A percentile compares a stretch with the other conserved stretches of the same genome.
Evolutionary conservation across 495 filamentous ascomycete genomes (phyloP).

Genomic region (Penicillium egyptiacum): DNA sequence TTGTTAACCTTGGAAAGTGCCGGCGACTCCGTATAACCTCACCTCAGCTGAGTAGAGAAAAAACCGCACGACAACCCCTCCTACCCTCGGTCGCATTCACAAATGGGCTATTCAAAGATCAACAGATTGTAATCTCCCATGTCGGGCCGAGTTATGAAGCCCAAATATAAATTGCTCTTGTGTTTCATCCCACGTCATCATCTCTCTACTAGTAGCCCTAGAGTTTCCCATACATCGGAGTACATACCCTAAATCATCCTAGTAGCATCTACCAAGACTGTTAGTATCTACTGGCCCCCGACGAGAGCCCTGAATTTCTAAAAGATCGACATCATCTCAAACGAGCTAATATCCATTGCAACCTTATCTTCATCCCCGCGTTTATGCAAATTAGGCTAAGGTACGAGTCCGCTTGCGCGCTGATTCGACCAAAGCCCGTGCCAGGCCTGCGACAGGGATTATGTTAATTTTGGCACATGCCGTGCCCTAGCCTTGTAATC

Average conservation of each 20-base stretch:
- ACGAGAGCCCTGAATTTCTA: background rate
- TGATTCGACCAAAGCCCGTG: background rate
- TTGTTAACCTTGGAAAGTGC: no score
- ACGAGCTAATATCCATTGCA: background rate
- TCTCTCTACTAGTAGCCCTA: background rate
- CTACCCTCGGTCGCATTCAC: background rate
- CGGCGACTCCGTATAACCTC: background rate
- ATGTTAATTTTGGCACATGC: background rate
- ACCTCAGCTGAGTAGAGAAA: background rate
- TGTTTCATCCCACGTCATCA: background rate
- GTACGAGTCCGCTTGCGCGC: background rate
- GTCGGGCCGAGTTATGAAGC: background rate
- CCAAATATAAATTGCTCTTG: background rate
- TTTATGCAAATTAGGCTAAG: background rate
- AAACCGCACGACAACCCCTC: background rate
- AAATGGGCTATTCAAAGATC: background rate
- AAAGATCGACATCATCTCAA: conserved; percentile 1
- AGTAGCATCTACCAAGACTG: background rate
- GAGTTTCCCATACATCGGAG: background rate
- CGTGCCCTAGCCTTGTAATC: background rate
- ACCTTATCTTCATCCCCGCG: background rate
- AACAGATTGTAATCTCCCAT: background rate
- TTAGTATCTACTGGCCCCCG: background rate
- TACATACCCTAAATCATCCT: background rate
- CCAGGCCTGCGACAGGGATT: conserved; percentile 8